Conservation (phyloP, 805 yeast species). For the Dipodascus geniculatus region DNA sequence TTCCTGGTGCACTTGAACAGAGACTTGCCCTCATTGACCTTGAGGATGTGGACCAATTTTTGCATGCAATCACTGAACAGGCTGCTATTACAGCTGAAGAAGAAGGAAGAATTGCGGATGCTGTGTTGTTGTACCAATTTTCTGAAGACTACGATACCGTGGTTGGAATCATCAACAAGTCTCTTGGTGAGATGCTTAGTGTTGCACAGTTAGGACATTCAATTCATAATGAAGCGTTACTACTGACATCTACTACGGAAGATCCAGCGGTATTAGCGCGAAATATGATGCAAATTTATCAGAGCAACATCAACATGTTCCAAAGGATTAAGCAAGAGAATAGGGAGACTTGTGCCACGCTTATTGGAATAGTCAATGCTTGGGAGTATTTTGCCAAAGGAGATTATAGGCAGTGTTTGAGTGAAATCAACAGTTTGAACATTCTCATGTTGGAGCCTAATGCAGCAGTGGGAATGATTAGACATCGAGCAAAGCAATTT, state of each 20-base stretch:
- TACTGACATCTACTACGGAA: conserved; percentile 23
- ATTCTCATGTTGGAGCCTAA: conserved; percentile 30
- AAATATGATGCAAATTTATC: conserved; percentile 28
- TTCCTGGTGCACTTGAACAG: conserved; percentile 75
- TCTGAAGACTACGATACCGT: conserved; percentile 83
- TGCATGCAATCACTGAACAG: conserved; percentile 63
- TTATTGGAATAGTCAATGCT: conserved; percentile 58
- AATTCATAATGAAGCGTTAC: conserved; percentile 26
- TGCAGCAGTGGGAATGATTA: conserved; percentile 40
- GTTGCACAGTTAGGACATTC: conserved; percentile 58
- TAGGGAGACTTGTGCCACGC: conserved; percentile 51
- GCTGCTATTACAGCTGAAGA: conserved; percentile 83
- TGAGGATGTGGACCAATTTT: conserved; percentile 44
- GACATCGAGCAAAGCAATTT: conserved; percentile 60
- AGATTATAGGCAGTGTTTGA: conserved; percentile 49
- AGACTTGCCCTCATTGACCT: conserved; percentile 57
- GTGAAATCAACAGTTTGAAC: conserved; percentile 26
- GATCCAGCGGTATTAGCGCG: conserved; percentile 29
- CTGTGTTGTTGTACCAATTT: conserved; percentile 74
- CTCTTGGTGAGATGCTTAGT: conserved; percentile 67
- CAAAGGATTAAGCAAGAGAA: conserved; percentile 41
- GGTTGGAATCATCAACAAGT: conserved; percentile 55
- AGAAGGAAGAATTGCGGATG: conserved; percentile 81
- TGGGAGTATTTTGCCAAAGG: conserved; percentile 44
- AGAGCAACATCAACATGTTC: conserved; percentile 48